Evolutionary conservation across 2,329 filamentous ascomycete species (phyloP).

Genomic region (Triangularia verruculosa): DNA sequence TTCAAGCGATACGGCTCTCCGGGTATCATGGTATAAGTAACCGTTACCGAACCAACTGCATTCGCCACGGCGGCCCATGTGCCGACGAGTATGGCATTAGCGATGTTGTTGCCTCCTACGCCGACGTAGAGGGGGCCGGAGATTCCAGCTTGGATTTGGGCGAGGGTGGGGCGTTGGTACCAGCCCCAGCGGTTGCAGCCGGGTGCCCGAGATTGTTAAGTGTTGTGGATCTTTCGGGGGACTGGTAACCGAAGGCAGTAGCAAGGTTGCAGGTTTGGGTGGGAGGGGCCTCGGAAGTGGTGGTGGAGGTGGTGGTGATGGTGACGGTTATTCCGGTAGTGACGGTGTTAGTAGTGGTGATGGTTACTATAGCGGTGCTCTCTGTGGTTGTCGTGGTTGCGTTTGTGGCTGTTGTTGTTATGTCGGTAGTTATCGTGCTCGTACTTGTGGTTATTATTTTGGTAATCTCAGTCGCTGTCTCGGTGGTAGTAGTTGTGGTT

Average conservation of each 20-base stretch:
- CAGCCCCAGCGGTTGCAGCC: conserved; percentile 26
- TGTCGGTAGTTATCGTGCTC: no score
- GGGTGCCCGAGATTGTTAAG: conserved; percentile 20
- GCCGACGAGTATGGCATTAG: conserved; percentile 22
- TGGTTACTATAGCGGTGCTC: neutral
- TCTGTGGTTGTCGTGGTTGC: neutral
- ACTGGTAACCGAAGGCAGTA: conserved; percentile 24
- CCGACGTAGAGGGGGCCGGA: conserved; percentile 21
- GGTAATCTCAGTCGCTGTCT: neutral
- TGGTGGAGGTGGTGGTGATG: conserved; percentile 1
- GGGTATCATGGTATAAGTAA: conserved; percentile 17
- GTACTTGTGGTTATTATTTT: no score
- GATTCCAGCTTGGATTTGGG: conserved; percentile 19
- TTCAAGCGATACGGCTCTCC: conserved; percentile 15
- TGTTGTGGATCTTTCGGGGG: conserved; percentile 9
- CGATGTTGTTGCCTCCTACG: conserved; percentile 25
- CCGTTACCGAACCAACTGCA: conserved; percentile 17
- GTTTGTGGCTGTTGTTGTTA: neutral
- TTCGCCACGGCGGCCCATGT: conserved; percentile 18
- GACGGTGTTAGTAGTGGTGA: neutral
- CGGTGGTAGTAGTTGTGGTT: neutral
- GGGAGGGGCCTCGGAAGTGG: neutral
- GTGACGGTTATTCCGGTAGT: neutral
- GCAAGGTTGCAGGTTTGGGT: conserved; percentile 14
- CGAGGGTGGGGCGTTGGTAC: conserved; percentile 19